phyloP scores from a whole-genome alignment of 1,284 basidiomycete genomes.

The Cutaneotrichosporon sp. region DNA sequence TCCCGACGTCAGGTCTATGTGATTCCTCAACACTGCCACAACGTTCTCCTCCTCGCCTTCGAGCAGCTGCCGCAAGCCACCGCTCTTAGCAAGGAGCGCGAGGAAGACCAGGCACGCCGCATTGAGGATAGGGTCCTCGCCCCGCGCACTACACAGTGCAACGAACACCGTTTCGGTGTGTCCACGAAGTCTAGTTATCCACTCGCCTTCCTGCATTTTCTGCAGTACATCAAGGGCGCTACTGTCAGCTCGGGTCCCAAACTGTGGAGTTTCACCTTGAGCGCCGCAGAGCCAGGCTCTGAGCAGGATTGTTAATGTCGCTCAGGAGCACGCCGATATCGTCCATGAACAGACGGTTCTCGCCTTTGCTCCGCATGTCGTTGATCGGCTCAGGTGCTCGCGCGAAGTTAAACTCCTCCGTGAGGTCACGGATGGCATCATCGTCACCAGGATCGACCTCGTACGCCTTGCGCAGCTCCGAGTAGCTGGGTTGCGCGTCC shows the following conservation, averaged over 20 bases:
- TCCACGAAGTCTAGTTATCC: conserved; percentile 44
- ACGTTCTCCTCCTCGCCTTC: conserved; percentile 19
- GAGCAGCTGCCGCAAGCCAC: conserved; percentile 28
- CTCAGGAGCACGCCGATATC: conserved; percentile 46
- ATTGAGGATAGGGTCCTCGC: conserved; percentile 33
- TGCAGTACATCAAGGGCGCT: conserved; percentile 45
- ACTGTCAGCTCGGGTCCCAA: conserved; percentile 3
- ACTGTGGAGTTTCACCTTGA: conserved; percentile 31
- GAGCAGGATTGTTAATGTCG: conserved; percentile 30
- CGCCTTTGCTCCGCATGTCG: conserved; percentile 50
- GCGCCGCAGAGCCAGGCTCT: conserved; percentile 27
- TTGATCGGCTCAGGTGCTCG: conserved; percentile 42
- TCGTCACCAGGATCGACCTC: conserved; percentile 41
- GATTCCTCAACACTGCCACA: conserved; percentile 4
- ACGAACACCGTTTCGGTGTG: conserved; percentile 43
- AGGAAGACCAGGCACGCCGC: conserved; percentile 35
- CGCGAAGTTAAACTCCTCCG: conserved; percentile 34
- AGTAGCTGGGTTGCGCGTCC: conserved; percentile 40
- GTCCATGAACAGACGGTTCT: conserved; percentile 49
- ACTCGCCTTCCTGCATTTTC: conserved; percentile 41
- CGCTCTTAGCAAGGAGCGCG: conserved; percentile 22
- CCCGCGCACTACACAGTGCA: conserved; percentile 23
- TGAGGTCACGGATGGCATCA: conserved; percentile 28
- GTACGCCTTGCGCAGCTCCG: conserved; percentile 43
- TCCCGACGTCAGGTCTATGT: conserved; percentile 20